Evolutionary conservation across 139 green algal species (phyloP).

Genomic region (Closterium sp.): DNA sequence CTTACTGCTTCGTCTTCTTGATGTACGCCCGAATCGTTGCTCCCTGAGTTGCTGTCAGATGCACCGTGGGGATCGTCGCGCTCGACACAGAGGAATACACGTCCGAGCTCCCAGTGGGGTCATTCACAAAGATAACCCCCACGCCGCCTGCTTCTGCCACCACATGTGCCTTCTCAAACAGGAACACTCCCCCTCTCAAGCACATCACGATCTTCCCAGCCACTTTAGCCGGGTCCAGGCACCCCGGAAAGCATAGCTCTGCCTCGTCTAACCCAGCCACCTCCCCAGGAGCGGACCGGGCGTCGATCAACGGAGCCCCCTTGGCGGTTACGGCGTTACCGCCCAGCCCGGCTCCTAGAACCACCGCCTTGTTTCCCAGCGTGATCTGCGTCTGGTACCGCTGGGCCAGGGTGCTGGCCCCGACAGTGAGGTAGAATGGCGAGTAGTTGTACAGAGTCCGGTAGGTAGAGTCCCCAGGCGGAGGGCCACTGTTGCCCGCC

Average conservation of each 20-base stretch:
- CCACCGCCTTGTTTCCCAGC: background rate
- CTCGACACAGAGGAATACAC: background rate
- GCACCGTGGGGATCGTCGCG: background rate
- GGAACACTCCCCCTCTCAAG: background rate
- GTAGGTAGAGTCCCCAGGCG: background rate
- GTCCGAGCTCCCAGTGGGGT: background rate
- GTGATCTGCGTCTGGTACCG: background rate
- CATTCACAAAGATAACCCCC: background rate
- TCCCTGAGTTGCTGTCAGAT: background rate
- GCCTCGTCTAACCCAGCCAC: background rate
- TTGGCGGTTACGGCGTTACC: background rate
- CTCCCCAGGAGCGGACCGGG: background rate
- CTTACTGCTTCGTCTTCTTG: background rate
- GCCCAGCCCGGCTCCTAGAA: background rate
- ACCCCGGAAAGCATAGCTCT: background rate
- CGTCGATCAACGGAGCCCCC: background rate
- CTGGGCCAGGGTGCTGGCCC: background rate
- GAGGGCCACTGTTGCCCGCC: background rate
- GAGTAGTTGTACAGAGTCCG: constrained; percentile 6
- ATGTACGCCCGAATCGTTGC: background rate
- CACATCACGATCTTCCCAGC: constrained; percentile 25
- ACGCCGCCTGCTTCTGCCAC: background rate
- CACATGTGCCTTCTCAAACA: background rate
- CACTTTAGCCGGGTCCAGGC: constrained; percentile 27
- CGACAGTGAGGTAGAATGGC: constrained; percentile 11